Evolutionary conservation across 306 rosid genomes (phyloP).

Genomic region (Prunus mira): DNA sequence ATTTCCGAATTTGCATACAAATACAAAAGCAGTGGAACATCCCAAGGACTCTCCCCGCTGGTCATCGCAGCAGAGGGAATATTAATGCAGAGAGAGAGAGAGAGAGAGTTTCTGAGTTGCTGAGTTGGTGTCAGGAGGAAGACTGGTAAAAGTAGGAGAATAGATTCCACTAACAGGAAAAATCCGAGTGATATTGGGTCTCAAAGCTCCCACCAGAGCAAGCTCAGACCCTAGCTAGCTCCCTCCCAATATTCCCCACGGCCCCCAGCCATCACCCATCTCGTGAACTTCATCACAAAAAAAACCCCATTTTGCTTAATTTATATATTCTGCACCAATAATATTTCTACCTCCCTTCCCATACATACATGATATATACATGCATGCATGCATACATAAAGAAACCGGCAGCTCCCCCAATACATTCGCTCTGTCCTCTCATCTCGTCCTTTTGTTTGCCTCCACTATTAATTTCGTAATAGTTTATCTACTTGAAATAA

Average conservation of each 20-base stretch:
- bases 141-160: slow-evolving; percentile 36
- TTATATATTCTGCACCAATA: background rate
- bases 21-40: slow-evolving; percentile 26
- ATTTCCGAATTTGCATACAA: background rate
- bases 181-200: slow-evolving; percentile 18
- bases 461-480: background rate
- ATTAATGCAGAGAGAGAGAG: slow-evolving; percentile 25
- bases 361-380: background rate
- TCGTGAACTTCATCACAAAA: slow-evolving; percentile 9
- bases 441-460: slow-evolving; percentile 28
- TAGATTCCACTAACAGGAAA: slow-evolving; percentile 52
- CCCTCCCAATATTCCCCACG: slow-evolving; percentile 15
- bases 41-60: slow-evolving; percentile 21
- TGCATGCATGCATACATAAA: background rate
- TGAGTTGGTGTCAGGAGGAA: slow-evolving; percentile 1
- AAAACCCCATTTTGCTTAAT: background rate
- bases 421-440: slow-evolving; percentile 34
- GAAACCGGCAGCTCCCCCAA: slow-evolving; percentile 37
- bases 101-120: background rate
- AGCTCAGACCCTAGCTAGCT: background rate
- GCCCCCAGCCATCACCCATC: slow-evolving; percentile 14
- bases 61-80: slow-evolving; percentile 30
- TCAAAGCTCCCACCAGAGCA: background rate
- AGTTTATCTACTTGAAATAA: background rate
- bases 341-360: background rate